phyloP scores from a whole-genome alignment of 192 early-diverging fungal genomes.

The Jimgerdemannia flammicorona region DNA sequence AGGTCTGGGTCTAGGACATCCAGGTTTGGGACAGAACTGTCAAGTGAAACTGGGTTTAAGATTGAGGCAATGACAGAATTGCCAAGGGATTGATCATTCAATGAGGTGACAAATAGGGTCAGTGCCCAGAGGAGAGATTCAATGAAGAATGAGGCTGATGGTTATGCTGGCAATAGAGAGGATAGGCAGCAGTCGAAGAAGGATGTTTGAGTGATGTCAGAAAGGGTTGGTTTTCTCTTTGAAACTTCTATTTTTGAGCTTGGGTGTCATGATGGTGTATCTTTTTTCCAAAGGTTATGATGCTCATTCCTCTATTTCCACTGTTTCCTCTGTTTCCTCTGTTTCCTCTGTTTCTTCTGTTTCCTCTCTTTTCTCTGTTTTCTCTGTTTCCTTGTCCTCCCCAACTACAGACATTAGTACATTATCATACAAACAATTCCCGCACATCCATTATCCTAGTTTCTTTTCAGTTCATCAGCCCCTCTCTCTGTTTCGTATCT shows the following conservation, averaged over 20 bases:
- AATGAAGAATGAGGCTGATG: background rate
- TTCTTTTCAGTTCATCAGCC: too few relatives aligned
- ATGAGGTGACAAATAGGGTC: constrained; percentile 14
- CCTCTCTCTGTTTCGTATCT: too few relatives aligned
- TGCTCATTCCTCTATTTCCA: too few relatives aligned
- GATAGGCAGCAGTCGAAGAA: background rate
- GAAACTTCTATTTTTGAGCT: background rate
- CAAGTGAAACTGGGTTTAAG: constrained; percentile 36
- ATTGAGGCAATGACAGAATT: constrained; percentile 47
- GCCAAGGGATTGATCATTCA: constrained; percentile 31
- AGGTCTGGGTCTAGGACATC: constrained; percentile 43
- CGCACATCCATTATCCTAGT: too few relatives aligned
- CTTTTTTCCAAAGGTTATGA: too few relatives aligned
- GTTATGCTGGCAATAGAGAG: background rate
- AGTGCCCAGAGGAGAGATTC: background rate
- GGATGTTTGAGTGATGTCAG: background rate
- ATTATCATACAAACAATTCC: too few relatives aligned
- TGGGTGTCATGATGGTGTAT: too few relatives aligned
- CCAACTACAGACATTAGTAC: too few relatives aligned
- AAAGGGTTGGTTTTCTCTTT: background rate
- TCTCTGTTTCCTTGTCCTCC: too few relatives aligned
- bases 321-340: too few relatives aligned
- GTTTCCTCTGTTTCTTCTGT: too few relatives aligned
- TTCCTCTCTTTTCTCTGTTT: too few relatives aligned
- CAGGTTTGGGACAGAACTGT: constrained; percentile 32